These are phyloP conservation scores for Colletotrichum horii DNA, from an alignment of 2,329 filamentous ascomycete genomes.

Conservation along the genomic window DNA sequence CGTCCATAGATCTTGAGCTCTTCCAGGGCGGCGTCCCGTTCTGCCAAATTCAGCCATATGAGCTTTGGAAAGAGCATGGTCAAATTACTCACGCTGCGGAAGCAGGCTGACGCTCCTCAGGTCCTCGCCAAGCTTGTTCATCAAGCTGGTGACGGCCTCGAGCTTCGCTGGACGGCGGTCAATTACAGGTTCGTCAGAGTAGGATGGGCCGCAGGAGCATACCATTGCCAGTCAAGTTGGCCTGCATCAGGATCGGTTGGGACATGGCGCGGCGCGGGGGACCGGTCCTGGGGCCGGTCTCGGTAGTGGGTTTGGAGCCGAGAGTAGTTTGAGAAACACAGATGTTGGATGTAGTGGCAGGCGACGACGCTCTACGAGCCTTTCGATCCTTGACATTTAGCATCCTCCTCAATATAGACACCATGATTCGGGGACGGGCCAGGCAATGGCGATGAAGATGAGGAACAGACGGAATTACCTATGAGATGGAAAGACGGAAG, in stretches of 20 bases:
- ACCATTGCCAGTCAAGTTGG: conserved; percentile 12
- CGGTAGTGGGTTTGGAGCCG: background rate
- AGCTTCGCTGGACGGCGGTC: conserved; percentile 61
- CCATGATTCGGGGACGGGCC: background rate
- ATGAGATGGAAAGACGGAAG: background rate
- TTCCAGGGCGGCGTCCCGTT: conserved; percentile 65
- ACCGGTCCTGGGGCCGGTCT: background rate
- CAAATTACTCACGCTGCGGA: conserved; percentile 23
- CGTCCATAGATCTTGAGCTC: conserved; percentile 82
- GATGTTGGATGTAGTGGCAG: background rate
- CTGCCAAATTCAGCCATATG: conserved; percentile 59
- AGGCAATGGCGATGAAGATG: background rate
- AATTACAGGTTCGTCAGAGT: background rate
- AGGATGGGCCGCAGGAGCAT: background rate
- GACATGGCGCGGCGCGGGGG: conserved; percentile 3
- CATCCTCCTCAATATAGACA: conserved; percentile 1
- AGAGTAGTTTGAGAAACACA: background rate
- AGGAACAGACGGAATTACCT: background rate
- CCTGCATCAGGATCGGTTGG: conserved; percentile 6
- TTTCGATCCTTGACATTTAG: conserved; percentile 1
- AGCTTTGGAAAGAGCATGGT: conserved; percentile 58
- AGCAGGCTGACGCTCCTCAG: conserved; percentile 63
- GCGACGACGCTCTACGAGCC: background rate
- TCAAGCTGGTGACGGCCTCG: conserved; percentile 68
- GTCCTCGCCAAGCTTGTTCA: conserved; percentile 68